Evolutionary conservation across 352 stramenopile genomes (phyloP), one percentile per base, ranked within the genome.

Genomic region (Phytophthora sp.): DNA sequence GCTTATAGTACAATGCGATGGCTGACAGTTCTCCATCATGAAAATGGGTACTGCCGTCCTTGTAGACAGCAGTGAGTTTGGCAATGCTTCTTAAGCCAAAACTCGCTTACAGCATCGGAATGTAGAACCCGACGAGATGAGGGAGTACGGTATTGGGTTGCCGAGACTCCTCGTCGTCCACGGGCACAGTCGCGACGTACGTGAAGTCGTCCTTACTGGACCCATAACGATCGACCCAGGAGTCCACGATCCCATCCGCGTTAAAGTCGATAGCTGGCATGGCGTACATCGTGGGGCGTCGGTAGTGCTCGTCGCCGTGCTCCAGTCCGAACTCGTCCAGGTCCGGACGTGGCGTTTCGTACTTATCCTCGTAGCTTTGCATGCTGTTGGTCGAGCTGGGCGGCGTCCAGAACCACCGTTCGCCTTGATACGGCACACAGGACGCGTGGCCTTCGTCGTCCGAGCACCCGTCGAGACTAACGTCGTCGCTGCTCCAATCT

Each of bases 261-360:
- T 16, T 18, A 45, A 72, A 69, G 49, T 75, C 63, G 20, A 75
- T 59, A 4, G 62, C 59, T 3, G 67, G 56, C 63, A 75, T 72
- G 5, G 67, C 67, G 46, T 75, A 75, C 56, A 75, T 75, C 2
- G 67, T 75, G 4, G 63, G 46, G 18, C 67, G 67, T 36, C 62
- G 23, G 52, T 75, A 61, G 47, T 74, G 41, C 13, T 56, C 56
- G 50, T 70, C 53, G 4, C 41, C 20, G 23, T 21, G 66, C 18
- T 70, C 66, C 6, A 70, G 56, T 30, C 50, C 66, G 26, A 66
- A 70, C 27, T 73, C 65, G 11, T 70, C 60, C 33, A 73, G 29
- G 31, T 73, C 62, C 8, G 36, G 67, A 11, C 55, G 71, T n/a
- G 20, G 12, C 2, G 55, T 68, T 36, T 74, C 67, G 27, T 71